Base-by-base conservation (phyloP, 306 rosid genomes). In the Medicago ruthenica region DNA sequence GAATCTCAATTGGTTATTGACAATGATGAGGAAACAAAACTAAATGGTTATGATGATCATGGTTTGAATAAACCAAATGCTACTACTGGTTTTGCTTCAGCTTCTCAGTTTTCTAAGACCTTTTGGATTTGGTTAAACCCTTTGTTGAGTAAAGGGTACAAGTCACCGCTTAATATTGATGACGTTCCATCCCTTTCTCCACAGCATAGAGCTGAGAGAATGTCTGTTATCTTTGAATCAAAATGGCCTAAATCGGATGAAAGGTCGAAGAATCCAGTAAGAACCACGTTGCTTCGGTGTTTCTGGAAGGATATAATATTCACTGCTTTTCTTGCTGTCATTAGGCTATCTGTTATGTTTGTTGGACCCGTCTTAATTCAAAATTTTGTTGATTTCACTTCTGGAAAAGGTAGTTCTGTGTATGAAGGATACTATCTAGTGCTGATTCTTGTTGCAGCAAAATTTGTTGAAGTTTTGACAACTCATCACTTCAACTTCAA, bases 121-220 rank as follows among this genome's bases (percentile, higher is more conserved):
- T 89, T 92, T 63, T 92, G 96, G 98, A 41, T 89, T 68, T 95
- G 98, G 98, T 80, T 95, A 83, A 95, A 95, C 76, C 98, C 98
- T 20, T 78, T 95, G 77, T 81, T 95, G 75, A 86, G 83, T 17
- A 87, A 89, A 86, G 98, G 98, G 60, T 89, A 92, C 74, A 48
- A 59, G 15, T 72, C 93, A 2, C 96, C 97, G 0, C 80, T 95
- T 36, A 87, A 71, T 39, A 75, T 89, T 7, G 96, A 95, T 39
- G 88, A 95, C 10, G 73, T 95, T 58, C 98, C 98, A 2, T 20
- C 42, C 0, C 97, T 95, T 77, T 88, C 97, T 0, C 93, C 93
- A 0, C 85, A 85, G 24, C 97, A 95, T 48, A 85, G 83, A 68
- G 98, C 98, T 31, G 92, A 85, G 69, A 84, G 78, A 74, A 89